Conservation (phyloP, 805 yeast species). For the Wickerhamiella azyma region DNA sequence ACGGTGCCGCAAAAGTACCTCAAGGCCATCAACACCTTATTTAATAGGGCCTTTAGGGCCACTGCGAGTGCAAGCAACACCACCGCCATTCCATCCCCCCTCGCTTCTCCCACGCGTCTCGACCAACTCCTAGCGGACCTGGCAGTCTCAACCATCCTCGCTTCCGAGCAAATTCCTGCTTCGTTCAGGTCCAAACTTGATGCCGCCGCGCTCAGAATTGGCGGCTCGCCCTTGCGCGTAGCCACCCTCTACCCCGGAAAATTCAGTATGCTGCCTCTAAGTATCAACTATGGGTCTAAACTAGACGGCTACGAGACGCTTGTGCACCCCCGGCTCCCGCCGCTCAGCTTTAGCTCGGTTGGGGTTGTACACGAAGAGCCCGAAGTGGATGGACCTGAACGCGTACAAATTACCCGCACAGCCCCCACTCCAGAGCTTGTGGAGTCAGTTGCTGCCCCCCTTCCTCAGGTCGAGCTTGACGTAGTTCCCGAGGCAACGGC, state of each 20-base stretch:
- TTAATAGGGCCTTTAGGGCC: slow-evolving; percentile 1
- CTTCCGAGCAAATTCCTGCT: slow-evolving; percentile 39
- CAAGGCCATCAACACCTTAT: not conserved
- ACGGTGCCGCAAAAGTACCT: slow-evolving; percentile 8
- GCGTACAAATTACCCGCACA: not conserved
- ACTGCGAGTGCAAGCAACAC: slow-evolving; percentile 4
- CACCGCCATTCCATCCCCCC: not conserved
- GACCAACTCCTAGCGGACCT: slow-evolving; percentile 24
- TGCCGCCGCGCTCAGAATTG: slow-evolving; percentile 26
- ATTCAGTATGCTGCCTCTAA: slow-evolving; percentile 59
- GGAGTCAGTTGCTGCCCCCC: not conserved
- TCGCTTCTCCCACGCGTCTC: not conserved
- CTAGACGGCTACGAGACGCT: slow-evolving; percentile 16
- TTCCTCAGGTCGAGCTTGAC: slow-evolving; percentile 1
- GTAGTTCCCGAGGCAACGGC: not conserved
- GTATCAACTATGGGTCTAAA: slow-evolving; percentile 24
- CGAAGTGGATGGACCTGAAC: not conserved
- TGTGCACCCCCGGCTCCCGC: slow-evolving; percentile 21
- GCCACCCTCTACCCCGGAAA: slow-evolving; percentile 60
- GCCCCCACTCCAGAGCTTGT: not conserved
- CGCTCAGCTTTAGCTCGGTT: not conserved
- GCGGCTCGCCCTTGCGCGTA: slow-evolving; percentile 30
- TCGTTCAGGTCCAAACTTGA: slow-evolving; percentile 50
- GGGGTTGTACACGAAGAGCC: not conserved
- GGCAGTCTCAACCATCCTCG: slow-evolving; percentile 35